A percentile compares a stretch with the other conserved stretches of the same genome.
Conservation (phyloP, 371 early-diverging fungal species). For the Syncephalastrum monosporum region DNA sequence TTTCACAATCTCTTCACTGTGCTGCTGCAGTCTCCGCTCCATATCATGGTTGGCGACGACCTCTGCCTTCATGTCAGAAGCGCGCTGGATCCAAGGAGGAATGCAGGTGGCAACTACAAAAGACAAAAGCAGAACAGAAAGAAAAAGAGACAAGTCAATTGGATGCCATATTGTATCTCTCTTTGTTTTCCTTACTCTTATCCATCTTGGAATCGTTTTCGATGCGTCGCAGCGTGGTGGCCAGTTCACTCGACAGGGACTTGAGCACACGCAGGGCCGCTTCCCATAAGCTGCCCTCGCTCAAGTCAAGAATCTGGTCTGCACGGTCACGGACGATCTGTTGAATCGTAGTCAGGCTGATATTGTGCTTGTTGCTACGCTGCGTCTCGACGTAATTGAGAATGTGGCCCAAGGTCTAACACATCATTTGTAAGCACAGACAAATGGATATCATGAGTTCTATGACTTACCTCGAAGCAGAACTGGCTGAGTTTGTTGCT, state of each 20-base stretch:
- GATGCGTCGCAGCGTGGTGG: conserved; percentile 28
- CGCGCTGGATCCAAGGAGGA: conserved; percentile 80
- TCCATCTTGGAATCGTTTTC: conserved; percentile 50
- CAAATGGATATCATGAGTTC: too few species aligned
- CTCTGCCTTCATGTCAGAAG: conserved; percentile 77
- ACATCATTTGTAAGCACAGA: neutral
- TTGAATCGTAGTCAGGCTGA: conserved; percentile 46
- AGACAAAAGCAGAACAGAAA: too few species aligned
- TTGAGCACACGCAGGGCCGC: conserved; percentile 36
- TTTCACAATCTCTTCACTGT: conserved; percentile 74
- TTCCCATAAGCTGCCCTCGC: conserved; percentile 67
- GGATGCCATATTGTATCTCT: neutral
- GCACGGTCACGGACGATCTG: conserved; percentile 49
- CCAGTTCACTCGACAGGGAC: conserved; percentile 47
- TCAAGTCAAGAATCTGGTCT: conserved; percentile 52
- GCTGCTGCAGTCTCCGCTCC: conserved; percentile 73
- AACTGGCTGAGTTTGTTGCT: conserved; percentile 52
- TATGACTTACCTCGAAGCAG: conserved; percentile 27
- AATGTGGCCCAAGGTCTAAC: conserved; percentile 30
- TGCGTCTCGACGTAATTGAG: conserved; percentile 38
- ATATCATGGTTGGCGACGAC: conserved; percentile 74
- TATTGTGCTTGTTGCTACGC: conserved; percentile 45
- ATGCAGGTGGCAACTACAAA: conserved; percentile 44
- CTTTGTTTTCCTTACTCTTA: conserved; percentile 30
- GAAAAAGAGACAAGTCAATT: too few species aligned